Base-by-base conservation (phyloP, 2,329 filamentous ascomycete genomes). In the Drechslerella dactyloides region DNA sequence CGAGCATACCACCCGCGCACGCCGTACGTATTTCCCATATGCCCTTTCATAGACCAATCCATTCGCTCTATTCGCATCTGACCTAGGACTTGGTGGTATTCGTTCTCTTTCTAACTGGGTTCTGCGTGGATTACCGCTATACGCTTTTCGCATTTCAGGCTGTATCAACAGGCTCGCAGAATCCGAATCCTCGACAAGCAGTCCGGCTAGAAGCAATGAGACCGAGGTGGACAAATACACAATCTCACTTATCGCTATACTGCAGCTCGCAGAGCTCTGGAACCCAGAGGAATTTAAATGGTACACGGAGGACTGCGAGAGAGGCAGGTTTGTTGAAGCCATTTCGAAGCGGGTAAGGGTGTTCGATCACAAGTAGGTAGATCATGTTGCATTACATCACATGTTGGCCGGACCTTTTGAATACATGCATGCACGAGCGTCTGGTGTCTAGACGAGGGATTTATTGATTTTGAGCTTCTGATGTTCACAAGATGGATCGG, bases 261-360 rank as follows among this genome's bases (percentile, higher is more conserved):
- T 72, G 21, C 59, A 72, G 30, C 50, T 72, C 13, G 68, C 60
- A 7, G 17, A 53, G 0, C 19, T 72, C 7, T 72, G 68, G 68
- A 23, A 72, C 15, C 2, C 21, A 1, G 13, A 53, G 6, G 51
- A 60, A 21, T 72, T 64, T 19, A 2, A 5, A 1, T 60, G 60
- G 68, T 72, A 60, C n/a, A 19, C 48, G 6, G 42, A 52, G 8
- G 27, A 30, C 1, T 59, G 60, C 24, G 42, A 72, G 8, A n/a
- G 10, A 7, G 40, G 35, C n/a, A 8, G 42, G 33, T 72, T 60
- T 40, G 8, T 40, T 4, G 17, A 52, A n/a, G 56, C 60, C 54
- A 72, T 72, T 30, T 33, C 19, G 27, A 46, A 33, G 24, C 21
- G 68, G 4, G 21, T 59, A 15, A 54, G 24, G 17, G 27, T 15